Percentiles rank a stretch among this genome's conserved stretches.
phyloP scores from a whole-genome alignment of 805 yeast genomes.

The Kodamaea neixiangensis region DNA sequence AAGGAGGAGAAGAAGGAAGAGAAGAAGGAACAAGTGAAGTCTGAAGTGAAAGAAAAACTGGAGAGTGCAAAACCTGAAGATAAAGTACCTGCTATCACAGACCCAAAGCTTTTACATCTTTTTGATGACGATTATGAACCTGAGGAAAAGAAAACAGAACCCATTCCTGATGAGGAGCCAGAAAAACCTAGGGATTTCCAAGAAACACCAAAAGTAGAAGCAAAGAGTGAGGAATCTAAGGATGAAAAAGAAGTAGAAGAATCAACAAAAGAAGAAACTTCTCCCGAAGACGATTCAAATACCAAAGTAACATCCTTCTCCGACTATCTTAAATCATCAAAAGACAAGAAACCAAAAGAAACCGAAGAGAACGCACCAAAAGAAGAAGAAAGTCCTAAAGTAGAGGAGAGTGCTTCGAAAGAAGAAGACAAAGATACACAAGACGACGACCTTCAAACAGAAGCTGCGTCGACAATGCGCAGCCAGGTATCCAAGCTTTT shows the following conservation, averaged over 20 bases:
- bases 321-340: conserved; percentile 8
- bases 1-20: neutral
- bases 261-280: neutral
- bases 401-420: neutral
- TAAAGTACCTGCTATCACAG: conserved; percentile 8
- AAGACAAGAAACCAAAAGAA: conserved; percentile 2
- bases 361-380: neutral
- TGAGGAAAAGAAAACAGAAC: neutral
- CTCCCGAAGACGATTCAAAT: neutral
- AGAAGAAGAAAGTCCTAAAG: neutral
- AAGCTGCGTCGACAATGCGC: neutral
- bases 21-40: neutral
- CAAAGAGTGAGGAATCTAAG: neutral
- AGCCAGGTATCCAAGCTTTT: neutral
- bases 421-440: neutral
- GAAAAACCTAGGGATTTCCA: neutral
- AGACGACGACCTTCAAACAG: conserved; percentile 1
- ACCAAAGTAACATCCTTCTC: conserved; percentile 8
- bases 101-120: conserved; percentile 17
- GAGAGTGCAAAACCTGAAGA: conserved; percentile 1
- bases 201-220: neutral
- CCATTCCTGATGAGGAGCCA: neutral
- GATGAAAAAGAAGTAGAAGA: neutral
- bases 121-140: conserved; percentile 17
- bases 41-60: neutral